phyloP scores from a whole-genome alignment of 768 basidiomycete genomes.

The Infundibulicybe gibba region DNA sequence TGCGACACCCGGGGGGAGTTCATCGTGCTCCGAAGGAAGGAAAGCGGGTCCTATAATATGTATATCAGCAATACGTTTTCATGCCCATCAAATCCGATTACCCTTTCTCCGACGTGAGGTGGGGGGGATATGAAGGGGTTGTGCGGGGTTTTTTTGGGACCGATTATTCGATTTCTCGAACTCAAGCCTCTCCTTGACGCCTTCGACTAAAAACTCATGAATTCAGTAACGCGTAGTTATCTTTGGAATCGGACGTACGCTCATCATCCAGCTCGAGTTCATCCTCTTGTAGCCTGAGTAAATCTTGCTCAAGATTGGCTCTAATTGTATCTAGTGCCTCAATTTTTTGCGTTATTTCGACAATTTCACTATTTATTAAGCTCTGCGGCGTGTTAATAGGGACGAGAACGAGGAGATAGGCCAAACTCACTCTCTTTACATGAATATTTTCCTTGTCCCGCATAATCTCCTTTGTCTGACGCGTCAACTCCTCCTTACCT shows the following conservation, averaged over 20 bases:
- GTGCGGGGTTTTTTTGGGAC: constrained; percentile 23
- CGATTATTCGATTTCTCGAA: constrained; percentile 53
- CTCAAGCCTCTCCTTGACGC: constrained; percentile 80
- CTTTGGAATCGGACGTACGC: constrained; percentile 44
- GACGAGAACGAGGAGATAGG: not conserved
- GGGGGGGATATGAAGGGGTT: constrained; percentile 42
- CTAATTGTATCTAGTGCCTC: constrained; percentile 79
- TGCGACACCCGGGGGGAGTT: constrained; percentile 88
- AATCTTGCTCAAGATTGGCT: constrained; percentile 72
- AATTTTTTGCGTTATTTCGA: constrained; percentile 89
- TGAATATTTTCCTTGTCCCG: constrained; percentile 91
- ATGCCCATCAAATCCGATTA: constrained; percentile 14
- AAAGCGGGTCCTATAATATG: constrained; percentile 76
- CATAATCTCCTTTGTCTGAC: constrained; percentile 83
- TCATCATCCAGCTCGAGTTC: constrained; percentile 97
- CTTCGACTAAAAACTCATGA: constrained; percentile 59
- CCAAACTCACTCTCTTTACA: constrained; percentile 71
- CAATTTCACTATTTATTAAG: constrained; percentile 82
- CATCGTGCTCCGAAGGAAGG: constrained; percentile 95
- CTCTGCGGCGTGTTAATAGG: constrained; percentile 43
- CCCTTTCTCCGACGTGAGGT: constrained; percentile 74
- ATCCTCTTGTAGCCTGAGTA: constrained; percentile 89
- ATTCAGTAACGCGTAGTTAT: not conserved
- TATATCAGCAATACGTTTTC: not conserved
- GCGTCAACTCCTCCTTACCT: constrained; percentile 79